Conservation (phyloP, 2,329 filamentous ascomycete species). For the Nemania diffusa region DNA sequence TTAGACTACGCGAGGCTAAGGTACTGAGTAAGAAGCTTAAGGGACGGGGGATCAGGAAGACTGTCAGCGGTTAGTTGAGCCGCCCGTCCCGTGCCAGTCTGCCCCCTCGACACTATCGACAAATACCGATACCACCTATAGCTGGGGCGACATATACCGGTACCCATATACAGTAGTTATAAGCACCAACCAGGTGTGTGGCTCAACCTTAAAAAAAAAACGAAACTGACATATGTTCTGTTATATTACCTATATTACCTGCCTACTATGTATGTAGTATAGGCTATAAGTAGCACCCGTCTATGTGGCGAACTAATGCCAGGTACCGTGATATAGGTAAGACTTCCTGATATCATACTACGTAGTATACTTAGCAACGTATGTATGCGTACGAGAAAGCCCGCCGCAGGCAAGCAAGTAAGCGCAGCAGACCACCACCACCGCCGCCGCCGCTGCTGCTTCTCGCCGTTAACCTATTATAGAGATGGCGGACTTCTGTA, state of each 20-base stretch:
- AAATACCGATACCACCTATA: constrained; percentile 1
- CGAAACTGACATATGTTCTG: background rate
- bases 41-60: background rate
- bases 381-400: no score
- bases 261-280: no score
- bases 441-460: no score
- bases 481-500: constrained; percentile 19
- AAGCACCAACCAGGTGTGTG: background rate
- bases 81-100: background rate
- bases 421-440: no score
- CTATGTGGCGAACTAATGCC: background rate
- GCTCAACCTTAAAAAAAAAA: constrained; percentile 6
- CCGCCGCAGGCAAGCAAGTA: no score
- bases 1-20: background rate
- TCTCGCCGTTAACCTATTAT: background rate
- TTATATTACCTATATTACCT: background rate
- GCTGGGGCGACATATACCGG: constrained; percentile 9
- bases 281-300: no score
- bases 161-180: background rate
- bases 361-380: background rate
- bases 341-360: background rate
- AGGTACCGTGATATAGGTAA: constrained; percentile 6
- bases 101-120: constrained; percentile 5
- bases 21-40: background rate
- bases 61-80: constrained; percentile 1